Evolutionary conservation across 129 eudicot species (phyloP).

Genomic region (Flaveria trinervia): DNA sequence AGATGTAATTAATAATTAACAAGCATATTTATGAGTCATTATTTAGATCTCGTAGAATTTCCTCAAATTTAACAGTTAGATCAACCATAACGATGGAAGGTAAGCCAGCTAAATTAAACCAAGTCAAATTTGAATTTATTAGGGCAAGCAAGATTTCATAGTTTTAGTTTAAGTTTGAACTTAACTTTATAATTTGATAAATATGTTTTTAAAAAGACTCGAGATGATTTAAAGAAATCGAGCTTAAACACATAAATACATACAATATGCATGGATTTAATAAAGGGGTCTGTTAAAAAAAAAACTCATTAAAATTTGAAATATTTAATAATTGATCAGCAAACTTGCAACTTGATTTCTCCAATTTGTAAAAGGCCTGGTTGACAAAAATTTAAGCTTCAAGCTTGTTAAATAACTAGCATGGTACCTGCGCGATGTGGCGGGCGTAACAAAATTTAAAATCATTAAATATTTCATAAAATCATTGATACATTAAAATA

Average conservation of each 20-base stretch:
- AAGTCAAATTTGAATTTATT: not conserved
- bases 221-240: not conserved
- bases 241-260: too few relatives aligned
- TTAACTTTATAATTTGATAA: not conserved
- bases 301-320: too few relatives aligned
- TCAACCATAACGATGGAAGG: slow-evolving; percentile 6
- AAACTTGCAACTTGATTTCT: not conserved
- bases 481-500: too few relatives aligned
- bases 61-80: slow-evolving; percentile 19
- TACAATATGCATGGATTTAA: too few relatives aligned
- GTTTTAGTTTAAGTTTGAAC: not conserved
- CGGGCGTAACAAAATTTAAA: too few relatives aligned
- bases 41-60: slow-evolving; percentile 10
- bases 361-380: not conserved
- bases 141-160: not conserved
- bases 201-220: not conserved
- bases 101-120: not conserved
- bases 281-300: too few relatives aligned
- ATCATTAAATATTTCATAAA: too few relatives aligned
- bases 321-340: not conserved
- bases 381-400: not conserved
- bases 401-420: not conserved
- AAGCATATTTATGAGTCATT: slow-evolving; percentile 23
- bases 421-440: too few relatives aligned
- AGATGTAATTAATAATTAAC: slow-evolving; percentile 13